phyloP scores from a whole-genome alignment of 75 land plant genomes.

The Azolla pinnata region DNA sequence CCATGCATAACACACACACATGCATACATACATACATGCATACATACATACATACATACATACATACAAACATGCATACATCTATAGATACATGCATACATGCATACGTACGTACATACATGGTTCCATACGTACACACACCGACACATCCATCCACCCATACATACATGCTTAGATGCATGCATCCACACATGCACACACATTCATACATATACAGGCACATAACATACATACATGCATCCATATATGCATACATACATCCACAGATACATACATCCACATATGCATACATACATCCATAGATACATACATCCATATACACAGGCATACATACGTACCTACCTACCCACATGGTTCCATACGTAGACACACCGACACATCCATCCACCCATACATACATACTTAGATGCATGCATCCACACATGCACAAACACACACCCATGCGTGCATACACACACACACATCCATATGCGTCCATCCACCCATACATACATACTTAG shows the following conservation, averaged over 20 bases:
- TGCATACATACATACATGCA: slow-evolving; percentile 1
- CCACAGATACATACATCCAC: not conserved
- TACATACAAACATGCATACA: not conserved
- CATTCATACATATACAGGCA: not conserved
- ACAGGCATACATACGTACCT: too few species aligned
- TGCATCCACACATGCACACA: not conserved
- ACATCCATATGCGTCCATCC: too few species aligned
- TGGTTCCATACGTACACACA: too few species aligned
- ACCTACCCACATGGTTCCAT: too few species aligned
- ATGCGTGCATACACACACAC: not conserved
- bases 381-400: too few species aligned
- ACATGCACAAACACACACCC: not conserved
- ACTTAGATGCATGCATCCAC: not conserved
- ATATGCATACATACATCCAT: not conserved
- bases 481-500: too few species aligned
- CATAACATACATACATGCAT: not conserved
- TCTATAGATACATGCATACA: too few species aligned
- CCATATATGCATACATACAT: not conserved
- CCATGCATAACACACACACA: not conserved
- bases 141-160: too few species aligned
- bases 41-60: slow-evolving; percentile 3
- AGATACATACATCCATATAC: not conserved
- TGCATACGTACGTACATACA: too few species aligned
- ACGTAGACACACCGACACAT: too few species aligned
- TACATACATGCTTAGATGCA: not conserved